Conservation (phyloP, 176 grass and related monocot genomes). For the Panicum miliaceum region DNA sequence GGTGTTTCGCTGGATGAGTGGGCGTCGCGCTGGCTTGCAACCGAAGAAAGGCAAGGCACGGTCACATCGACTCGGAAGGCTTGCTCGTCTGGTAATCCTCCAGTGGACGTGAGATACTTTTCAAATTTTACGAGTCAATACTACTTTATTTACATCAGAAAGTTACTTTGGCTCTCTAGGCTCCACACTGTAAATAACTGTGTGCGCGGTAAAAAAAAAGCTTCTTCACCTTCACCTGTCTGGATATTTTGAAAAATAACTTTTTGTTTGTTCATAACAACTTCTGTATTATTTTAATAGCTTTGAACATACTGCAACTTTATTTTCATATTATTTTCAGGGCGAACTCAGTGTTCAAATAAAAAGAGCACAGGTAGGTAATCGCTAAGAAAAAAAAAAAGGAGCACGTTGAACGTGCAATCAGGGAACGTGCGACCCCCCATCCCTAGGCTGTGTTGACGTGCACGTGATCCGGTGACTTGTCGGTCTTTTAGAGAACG, state of each 20-base stretch:
- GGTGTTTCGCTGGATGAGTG: not conserved
- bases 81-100: not conserved
- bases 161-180: not conserved
- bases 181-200: not conserved
- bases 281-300: too few species aligned
- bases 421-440: too few species aligned
- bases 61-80: not conserved
- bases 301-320: too few species aligned
- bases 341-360: not conserved
- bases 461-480: too few species aligned
- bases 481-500: too few species aligned
- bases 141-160: not conserved
- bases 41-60: not conserved
- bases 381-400: not conserved
- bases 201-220: too few species aligned
- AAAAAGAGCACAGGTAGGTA: not conserved
- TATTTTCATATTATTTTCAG: too few species aligned
- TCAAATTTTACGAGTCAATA: not conserved
- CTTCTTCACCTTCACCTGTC: too few species aligned
- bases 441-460: too few species aligned
- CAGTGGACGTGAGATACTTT: not conserved
- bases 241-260: too few species aligned
- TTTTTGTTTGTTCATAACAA: too few species aligned
- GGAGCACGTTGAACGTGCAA: too few species aligned
- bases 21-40: slow-evolving; percentile 1